A percentile compares a stretch with the other conserved stretches of the same genome.
These are phyloP conservation scores for Stephania cephalantha DNA, from an alignment of 164 flowering plant genomes.

Conservation along the genomic window DNA sequence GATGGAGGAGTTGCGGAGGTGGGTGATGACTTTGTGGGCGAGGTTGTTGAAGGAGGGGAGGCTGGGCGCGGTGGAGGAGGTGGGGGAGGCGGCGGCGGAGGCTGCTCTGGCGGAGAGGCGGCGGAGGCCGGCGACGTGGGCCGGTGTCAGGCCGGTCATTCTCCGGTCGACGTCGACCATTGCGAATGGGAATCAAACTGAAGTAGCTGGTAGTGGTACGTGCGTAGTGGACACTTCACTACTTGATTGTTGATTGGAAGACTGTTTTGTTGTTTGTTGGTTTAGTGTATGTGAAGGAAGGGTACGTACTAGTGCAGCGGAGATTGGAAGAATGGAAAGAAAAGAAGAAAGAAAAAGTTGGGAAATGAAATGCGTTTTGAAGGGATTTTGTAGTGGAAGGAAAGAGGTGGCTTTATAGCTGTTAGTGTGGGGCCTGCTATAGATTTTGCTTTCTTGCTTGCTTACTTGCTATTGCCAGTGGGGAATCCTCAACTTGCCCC, in stretches of 20 bases:
- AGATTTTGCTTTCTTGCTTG: not conserved
- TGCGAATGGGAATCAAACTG: not conserved
- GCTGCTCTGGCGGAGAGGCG: conserved; percentile 88
- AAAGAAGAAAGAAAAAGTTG: not conserved
- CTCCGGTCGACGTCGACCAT: conserved; percentile 98
- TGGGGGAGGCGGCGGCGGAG: conserved; percentile 68
- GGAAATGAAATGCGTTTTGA: conserved; percentile 4
- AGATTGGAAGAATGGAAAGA: not conserved
- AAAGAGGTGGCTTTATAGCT: conserved; percentile 1
- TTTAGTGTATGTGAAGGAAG: too few species aligned
- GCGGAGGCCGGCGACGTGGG: conserved; percentile 86
- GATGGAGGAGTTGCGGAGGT: conserved; percentile 51
- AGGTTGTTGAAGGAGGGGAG: conserved; percentile 61
- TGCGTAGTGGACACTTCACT: too few species aligned
- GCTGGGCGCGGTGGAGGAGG: conserved; percentile 37
- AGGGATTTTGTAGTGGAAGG: not conserved
- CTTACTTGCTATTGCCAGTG: not conserved
- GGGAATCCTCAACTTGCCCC: not conserved
- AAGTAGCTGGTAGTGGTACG: too few species aligned
- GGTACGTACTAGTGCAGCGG: too few species aligned
- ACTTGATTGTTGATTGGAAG: not conserved
- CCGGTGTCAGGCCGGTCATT: conserved; percentile 66
- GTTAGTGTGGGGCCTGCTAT: conserved; percentile 4
- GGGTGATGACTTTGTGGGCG: conserved; percentile 57
- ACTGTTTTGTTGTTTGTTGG: too few species aligned